Base-by-base conservation (phyloP, 2,329 filamentous ascomycete species). In the Colletotrichum tropicicola region DNA sequence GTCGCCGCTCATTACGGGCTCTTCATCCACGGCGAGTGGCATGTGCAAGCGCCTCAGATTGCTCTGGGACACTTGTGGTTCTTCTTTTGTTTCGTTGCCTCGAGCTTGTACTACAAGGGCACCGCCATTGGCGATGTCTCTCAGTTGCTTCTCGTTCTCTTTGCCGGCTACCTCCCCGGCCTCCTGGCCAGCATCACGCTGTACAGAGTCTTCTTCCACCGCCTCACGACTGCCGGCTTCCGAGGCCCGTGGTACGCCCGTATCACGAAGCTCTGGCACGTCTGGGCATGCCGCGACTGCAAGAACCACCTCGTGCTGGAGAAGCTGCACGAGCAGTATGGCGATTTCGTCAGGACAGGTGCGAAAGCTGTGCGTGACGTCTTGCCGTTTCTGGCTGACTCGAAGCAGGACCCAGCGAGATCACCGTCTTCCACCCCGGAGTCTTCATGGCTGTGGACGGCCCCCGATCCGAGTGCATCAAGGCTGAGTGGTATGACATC, bases 121-220 rank as follows among this genome's bases (percentile, higher is more conserved):
- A 55, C 49, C 4, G 35, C 23, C 10, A 30, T 61, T 13, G 61
- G 57, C 13, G 44, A 65, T 27, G 32, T 61, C 23, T 55, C 28
- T n/a, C 49, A 37, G 9, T 44, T 21, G 17, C 28, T 49, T 25
- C 37, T 67, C 32, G 23, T 52, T 19, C 52, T 68, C 27, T 65
- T 21, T n/a, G 43, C 43, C 17, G 58, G 61, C 12, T 70, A 70
- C 53, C 30, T 70, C 3, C 37, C 53, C 6, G 48, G 60, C 1
- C 65, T 72, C 6, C 28, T 70, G 6, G 30, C 43, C 8, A 81
- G 78, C 63, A 78, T 81, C 17, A 23, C 73, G 7, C 57, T 77
- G n/a, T 79, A 82, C 68, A 73, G 80, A 15, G 59, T 72, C 2
- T 74, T 78, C 57, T 80, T 80, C 63, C 80, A 81, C 56, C 76